phyloP scores from a whole-genome alignment of 495 filamentous ascomycete species.

The Penicillium soppii region DNA sequence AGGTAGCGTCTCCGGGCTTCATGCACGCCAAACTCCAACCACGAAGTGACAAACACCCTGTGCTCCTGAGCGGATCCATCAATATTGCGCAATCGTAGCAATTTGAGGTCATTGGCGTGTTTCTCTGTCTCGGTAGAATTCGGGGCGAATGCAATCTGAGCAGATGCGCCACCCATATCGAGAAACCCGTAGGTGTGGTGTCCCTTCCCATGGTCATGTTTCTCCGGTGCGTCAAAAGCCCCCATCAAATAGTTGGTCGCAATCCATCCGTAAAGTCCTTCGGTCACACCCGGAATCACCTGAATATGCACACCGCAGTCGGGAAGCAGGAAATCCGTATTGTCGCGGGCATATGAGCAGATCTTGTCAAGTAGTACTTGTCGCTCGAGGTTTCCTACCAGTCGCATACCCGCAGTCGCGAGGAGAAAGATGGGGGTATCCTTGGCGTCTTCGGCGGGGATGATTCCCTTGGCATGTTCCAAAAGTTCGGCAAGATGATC shows the following conservation, averaged over 20 bases:
- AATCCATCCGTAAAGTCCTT: slow-evolving; percentile 98
- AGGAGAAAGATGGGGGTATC: slow-evolving; percentile 93
- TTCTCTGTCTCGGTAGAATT: slow-evolving; percentile 88
- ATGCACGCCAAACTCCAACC: slow-evolving; percentile 94
- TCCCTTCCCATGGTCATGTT: slow-evolving; percentile 75
- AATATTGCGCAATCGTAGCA: slow-evolving; percentile 79
- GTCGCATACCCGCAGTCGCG: slow-evolving; percentile 94
- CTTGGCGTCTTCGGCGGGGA: slow-evolving; percentile 74
- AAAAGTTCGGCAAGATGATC: slow-evolving; percentile 78
- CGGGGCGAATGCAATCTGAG: slow-evolving; percentile 96
- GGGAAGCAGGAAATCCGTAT: slow-evolving; percentile 81
- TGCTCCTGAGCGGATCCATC: slow-evolving; percentile 77
- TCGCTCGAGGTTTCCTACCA: slow-evolving; percentile 74
- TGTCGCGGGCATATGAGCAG: slow-evolving; percentile 76
- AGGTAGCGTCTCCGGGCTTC: slow-evolving; percentile 84
- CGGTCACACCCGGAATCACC: slow-evolving; percentile 94
- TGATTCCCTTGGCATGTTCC: slow-evolving; percentile 76
- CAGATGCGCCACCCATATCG: slow-evolving; percentile 97
- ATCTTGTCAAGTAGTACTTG: slow-evolving; percentile 70
- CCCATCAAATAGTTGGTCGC: slow-evolving; percentile 96
- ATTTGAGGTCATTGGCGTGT: slow-evolving; percentile 84
- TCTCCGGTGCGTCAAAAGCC: slow-evolving; percentile 80
- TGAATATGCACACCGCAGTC: slow-evolving; percentile 91
- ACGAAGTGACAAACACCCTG: slow-evolving; percentile 89
- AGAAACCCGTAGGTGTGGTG: slow-evolving; percentile 97